Evolutionary conservation across 2,329 filamentous ascomycete genomes (phyloP).

Genomic region (Domatiomyces catenatus): DNA sequence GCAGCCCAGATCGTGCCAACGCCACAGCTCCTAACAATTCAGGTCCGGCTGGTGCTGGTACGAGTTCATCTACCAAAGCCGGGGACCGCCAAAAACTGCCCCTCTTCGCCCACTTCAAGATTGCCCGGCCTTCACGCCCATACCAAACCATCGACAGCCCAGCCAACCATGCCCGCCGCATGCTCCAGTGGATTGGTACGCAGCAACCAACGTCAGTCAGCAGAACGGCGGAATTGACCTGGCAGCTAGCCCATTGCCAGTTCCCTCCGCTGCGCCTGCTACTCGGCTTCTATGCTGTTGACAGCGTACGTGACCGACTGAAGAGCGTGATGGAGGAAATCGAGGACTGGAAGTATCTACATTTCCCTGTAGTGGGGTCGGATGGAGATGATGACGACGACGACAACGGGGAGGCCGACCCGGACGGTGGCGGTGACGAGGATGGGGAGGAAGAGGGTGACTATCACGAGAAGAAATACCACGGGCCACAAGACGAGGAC

Average conservation of each 20-base stretch:
- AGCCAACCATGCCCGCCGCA: constrained; percentile 72
- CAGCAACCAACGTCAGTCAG: constrained; percentile 83
- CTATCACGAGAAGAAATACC: neutral
- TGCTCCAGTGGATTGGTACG: constrained; percentile 89
- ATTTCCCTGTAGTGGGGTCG: constrained; percentile 39
- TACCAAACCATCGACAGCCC: constrained; percentile 67
- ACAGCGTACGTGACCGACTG: constrained; percentile 81
- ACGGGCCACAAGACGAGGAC: neutral
- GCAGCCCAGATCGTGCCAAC: neutral
- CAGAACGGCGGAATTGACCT: constrained; percentile 83
- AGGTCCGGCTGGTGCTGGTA: neutral
- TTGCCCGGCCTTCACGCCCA: constrained; percentile 69
- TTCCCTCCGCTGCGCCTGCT: constrained; percentile 76
- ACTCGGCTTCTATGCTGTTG: constrained; percentile 86
- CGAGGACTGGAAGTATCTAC: constrained; percentile 81
- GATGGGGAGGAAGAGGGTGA: neutral
- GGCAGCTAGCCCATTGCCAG: constrained; percentile 89
- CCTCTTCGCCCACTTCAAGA: constrained; percentile 80
- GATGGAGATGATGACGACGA: constrained; percentile 11
- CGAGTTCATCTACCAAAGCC: neutral
- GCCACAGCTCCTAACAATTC: neutral
- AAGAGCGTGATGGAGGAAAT: constrained; percentile 87
- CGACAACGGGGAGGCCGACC: constrained; percentile 8
- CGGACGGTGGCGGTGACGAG: constrained; percentile 3
- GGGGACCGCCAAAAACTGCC: constrained; percentile 39